These are phyloP conservation scores for Tolypocladium nubicola DNA, from an alignment of 2,329 filamentous ascomycete genomes.

Conservation along the genomic window DNA sequence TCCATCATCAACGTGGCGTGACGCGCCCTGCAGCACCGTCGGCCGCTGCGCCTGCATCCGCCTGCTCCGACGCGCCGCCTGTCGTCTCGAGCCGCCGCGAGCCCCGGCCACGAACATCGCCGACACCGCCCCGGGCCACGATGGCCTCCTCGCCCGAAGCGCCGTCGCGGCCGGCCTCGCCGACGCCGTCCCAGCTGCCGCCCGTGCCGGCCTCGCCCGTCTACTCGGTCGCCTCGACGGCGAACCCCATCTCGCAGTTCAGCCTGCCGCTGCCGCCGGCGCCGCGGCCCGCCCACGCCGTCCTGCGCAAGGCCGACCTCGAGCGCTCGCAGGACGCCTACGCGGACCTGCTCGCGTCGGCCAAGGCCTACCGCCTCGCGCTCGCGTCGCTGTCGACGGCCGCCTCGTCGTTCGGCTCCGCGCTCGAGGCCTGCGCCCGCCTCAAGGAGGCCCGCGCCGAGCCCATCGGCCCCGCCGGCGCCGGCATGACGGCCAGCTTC, in stretches of 20 bases:
- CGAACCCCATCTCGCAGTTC: conserved; percentile 48
- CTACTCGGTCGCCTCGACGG: conserved; percentile 52
- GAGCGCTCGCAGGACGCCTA: conserved; percentile 53
- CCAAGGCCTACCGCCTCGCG: conserved; percentile 53
- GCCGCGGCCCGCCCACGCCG: conserved; percentile 43
- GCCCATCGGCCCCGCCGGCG: conserved; percentile 31
- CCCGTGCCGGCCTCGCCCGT: conserved; percentile 53
- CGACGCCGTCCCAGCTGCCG: conserved; percentile 45
- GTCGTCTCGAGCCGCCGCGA: neutral
- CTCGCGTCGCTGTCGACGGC: conserved; percentile 50
- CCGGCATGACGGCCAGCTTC: conserved; percentile 36
- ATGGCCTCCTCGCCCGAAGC: conserved; percentile 21
- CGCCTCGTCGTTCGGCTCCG: conserved; percentile 52
- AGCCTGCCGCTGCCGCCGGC: conserved; percentile 51
- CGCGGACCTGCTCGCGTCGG: conserved; percentile 47
- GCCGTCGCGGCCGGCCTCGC: conserved; percentile 30
- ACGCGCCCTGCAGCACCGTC: neutral
- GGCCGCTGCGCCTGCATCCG: neutral
- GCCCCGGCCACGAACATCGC: neutral
- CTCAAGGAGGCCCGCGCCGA: conserved; percentile 57
- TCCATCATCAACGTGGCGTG: neutral
- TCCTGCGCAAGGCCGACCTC: conserved; percentile 54
- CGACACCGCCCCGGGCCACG: neutral
- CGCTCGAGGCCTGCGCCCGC: conserved; percentile 57
- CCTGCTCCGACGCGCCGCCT: neutral